Evolutionary conservation across 495 filamentous ascomycete genomes (phyloP).

Genomic region (Penicillium atrosanguineum): DNA sequence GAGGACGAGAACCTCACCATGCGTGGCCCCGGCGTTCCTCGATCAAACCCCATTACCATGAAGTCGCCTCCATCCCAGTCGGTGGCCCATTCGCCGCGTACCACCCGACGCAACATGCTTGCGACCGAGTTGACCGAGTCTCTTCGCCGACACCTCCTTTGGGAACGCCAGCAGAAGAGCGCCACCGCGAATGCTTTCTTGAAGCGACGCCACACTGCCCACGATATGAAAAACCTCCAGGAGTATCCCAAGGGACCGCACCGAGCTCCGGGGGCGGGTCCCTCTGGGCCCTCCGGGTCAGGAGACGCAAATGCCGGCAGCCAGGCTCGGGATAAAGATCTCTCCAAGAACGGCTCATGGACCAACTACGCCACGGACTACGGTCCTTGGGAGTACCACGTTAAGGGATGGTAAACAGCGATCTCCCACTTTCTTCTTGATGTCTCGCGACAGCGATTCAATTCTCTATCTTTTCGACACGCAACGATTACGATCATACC

Average conservation of each 20-base stretch:
- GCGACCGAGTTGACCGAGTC: conserved; percentile 87
- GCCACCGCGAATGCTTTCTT: conserved; percentile 83
- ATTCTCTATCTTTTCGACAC: conserved; percentile 27
- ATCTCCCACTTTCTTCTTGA: conserved; percentile 6
- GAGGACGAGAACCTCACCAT: conserved; percentile 69
- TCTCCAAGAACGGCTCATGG: conserved; percentile 58
- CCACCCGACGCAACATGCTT: conserved; percentile 95
- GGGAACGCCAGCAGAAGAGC: conserved; percentile 87
- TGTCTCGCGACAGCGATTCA: conserved; percentile 21
- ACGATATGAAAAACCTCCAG: conserved; percentile 80
- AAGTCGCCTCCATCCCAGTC: conserved; percentile 53
- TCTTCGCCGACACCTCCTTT: conserved; percentile 72
- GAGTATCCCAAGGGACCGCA: conserved; percentile 60
- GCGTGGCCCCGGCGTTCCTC: conserved; percentile 68
- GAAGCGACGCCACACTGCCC: conserved; percentile 88
- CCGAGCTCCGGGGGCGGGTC: conserved; percentile 12
- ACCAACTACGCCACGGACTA: conserved; percentile 62
- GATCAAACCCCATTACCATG: conserved; percentile 84
- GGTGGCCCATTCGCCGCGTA: conserved; percentile 78
- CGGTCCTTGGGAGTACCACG: conserved; percentile 67
- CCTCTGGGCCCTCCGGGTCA: conserved; percentile 15
- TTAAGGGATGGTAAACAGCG: conserved; percentile 60
- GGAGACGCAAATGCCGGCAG: conserved; percentile 19
- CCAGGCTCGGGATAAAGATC: conserved; percentile 40
- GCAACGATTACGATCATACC: conserved; percentile 45